These are phyloP conservation scores for Papiliotrema flavescens DNA, from an alignment of 1,284 basidiomycete genomes.

Conservation along the genomic window DNA sequence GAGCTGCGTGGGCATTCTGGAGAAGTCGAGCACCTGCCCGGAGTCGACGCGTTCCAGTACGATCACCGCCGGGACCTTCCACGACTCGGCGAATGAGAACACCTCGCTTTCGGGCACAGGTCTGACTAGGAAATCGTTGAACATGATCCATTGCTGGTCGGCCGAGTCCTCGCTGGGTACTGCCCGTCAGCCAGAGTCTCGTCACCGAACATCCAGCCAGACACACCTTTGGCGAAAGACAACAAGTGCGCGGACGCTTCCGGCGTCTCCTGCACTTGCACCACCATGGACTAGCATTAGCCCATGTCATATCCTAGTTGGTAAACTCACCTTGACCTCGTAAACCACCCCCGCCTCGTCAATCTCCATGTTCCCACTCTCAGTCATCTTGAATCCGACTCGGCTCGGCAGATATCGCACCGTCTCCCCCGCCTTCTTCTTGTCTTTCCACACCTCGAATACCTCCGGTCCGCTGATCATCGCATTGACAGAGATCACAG, in stretches of 20 bases:
- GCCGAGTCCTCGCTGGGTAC: too few species aligned
- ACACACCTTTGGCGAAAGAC: slow-evolving; percentile 74
- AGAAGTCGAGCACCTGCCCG: slow-evolving; percentile 60
- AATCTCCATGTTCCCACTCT: slow-evolving; percentile 54
- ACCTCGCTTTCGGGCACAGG: slow-evolving; percentile 82
- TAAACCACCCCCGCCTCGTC: slow-evolving; percentile 59
- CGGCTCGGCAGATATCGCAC: slow-evolving; percentile 34
- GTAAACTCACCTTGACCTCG: slow-evolving; percentile 62
- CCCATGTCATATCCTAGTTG: neutral
- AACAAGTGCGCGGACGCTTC: slow-evolving; percentile 79
- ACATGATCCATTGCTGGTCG: slow-evolving; percentile 88
- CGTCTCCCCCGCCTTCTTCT: slow-evolving; percentile 13
- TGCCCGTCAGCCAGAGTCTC: slow-evolving; percentile 60
- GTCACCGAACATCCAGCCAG: slow-evolving; percentile 7
- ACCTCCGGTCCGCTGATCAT: slow-evolving; percentile 74
- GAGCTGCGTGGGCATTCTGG: slow-evolving; percentile 61
- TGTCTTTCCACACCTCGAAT: slow-evolving; percentile 72
- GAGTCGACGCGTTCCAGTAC: slow-evolving; percentile 78
- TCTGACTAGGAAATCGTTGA: slow-evolving; percentile 93
- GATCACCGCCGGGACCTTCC: slow-evolving; percentile 92
- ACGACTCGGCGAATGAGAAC: slow-evolving; percentile 76
- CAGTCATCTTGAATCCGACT: slow-evolving; percentile 43
- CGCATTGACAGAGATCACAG: slow-evolving; percentile 84
- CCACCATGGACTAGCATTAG: slow-evolving; percentile 57
- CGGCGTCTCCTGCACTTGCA: slow-evolving; percentile 70